Base-by-base conservation (phyloP, 2,329 filamentous ascomycete genomes). In the Fusarium tjaetaba region DNA sequence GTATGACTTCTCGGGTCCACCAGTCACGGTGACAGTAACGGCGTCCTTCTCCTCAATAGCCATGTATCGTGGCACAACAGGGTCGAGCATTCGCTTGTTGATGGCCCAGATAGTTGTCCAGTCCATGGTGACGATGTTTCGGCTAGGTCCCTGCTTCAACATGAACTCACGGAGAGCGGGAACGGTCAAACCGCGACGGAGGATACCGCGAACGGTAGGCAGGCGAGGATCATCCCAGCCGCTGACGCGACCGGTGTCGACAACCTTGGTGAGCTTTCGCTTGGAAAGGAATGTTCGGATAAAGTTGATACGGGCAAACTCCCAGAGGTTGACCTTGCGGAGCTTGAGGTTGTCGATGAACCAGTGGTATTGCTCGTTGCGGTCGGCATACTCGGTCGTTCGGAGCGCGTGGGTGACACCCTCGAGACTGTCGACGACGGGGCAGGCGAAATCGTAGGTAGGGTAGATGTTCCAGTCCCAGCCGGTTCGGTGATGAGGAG, bases 201-300 rank as follows among this genome's bases (percentile, higher is more conserved):
- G 88, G 55, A 96, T 92, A 80, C 94, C 94, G 28, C 94, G 91
- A 63, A 95, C 91, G 15, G 94, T 96, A 14, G 94, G 94, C 93
- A 96, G 94, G 57, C 94, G 91, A 28, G 94, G 93, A 80, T 96
- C 94, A 76, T 96, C 93, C 94, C 94, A 96, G 73, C 94, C 94
- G 88, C 90, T 92, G 51, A 96, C 94, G 65, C 89, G 88, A 66
- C 92, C 92, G 34, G 89, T 86, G 57, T 95, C 92, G 56, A 96
- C 94, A 32, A 96, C 88, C 85, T 94, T 94, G 68, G 93, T 93
- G 42, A 96, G 89, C 85, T 96, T 96, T 67, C 94, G 91, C 87
- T 96, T 96, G 59, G 93, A 96, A 24, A 96, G 85, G 81, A 96
- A 92, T 2, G 94, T 96, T 77, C 89, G 88, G 83, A 95, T 89